Conservation (phyloP, 495 filamentous ascomycete species). For the Annulohypoxylon bovei region DNA sequence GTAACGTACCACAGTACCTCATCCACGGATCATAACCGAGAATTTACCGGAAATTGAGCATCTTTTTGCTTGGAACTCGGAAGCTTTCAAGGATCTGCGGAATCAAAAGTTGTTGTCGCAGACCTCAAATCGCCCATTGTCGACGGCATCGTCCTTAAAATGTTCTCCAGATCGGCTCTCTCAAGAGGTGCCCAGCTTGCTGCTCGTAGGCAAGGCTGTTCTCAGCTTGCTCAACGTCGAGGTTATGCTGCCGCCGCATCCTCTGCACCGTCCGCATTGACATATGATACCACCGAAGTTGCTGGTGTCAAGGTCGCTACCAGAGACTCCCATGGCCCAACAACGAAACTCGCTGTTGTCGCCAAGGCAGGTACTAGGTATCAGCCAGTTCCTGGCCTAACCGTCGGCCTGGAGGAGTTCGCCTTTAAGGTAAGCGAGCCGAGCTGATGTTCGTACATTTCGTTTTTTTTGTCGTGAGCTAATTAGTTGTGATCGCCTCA, state of each 20-base stretch:
- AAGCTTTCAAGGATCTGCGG: constrained; percentile 38
- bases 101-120: constrained; percentile 48
- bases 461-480: constrained; percentile 53
- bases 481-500: constrained; percentile 59
- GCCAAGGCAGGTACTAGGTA: constrained; percentile 93
- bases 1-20: constrained; percentile 16
- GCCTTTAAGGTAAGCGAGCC: constrained; percentile 89
- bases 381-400: constrained; percentile 86
- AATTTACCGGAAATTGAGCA: constrained; percentile 52
- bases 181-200: constrained; percentile 80
- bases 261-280: constrained; percentile 70
- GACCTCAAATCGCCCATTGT: constrained; percentile 58
- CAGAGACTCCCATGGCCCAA: constrained; percentile 86
- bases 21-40: constrained; percentile 37
- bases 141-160: constrained; percentile 66
- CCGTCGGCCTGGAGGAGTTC: constrained; percentile 89
- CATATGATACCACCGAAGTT: constrained; percentile 87
- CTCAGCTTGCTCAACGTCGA: constrained; percentile 69
- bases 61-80: constrained; percentile 43
- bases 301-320: constrained; percentile 89
- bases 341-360: constrained; percentile 88
- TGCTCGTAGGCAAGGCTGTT: constrained; percentile 71
- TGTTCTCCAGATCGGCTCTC: constrained; percentile 86
- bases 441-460: neutral
- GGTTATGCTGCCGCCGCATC: constrained; percentile 84